Base-by-base conservation (phyloP, 495 filamentous ascomycete genomes). In the Neurospora sp. region DNA sequence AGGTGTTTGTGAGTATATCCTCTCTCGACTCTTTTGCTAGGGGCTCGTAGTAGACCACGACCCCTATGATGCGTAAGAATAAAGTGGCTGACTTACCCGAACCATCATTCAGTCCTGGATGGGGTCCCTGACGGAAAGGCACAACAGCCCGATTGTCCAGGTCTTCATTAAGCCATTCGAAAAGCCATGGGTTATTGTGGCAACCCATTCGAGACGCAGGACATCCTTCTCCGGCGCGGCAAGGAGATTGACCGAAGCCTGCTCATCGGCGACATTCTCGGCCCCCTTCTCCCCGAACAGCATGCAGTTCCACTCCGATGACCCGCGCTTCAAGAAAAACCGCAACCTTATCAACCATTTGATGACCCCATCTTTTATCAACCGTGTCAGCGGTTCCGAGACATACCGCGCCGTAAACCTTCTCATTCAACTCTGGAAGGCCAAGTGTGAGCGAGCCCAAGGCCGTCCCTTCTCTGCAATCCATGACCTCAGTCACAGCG, bases 231-330 rank as follows among this genome's bases (percentile, higher is more conserved):
- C 20, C 79, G 81, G 3, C 80, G 84, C 4, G 72, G 69, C 41
- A 82, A 80, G 69, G 83, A 85, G 69, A 84, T 85, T 70, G 82
- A 85, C 71, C 72, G 80, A 5, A 78, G 80, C 37, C 27, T 46
- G 27, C 71, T 79, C 14, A 72, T 77, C 11, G 73, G 68, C 1
- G 76, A 78, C 5, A 35, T 79, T 7, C 77, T 84, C 42, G 61
- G 74, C 37, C 74, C 73, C 5, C 75, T 82, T n/a, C 46, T 81
- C 14, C 79, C 80, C 0, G 70, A 80, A 14, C 76, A 80, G 70
- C 79, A 80, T 81, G 59, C 61, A 71, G 37, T 77, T 80, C 72
- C 20, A 41, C 37, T 75, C 78, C 1, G 68, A 38, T 11, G 78
- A 81, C 42, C 66, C 76, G 0, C 76, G 73, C 27, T 84, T 80